Percentiles rank a stretch among this genome's conserved stretches.
Evolutionary conservation across 768 basidiomycete species (phyloP).

Genomic region (Mycena metata): DNA sequence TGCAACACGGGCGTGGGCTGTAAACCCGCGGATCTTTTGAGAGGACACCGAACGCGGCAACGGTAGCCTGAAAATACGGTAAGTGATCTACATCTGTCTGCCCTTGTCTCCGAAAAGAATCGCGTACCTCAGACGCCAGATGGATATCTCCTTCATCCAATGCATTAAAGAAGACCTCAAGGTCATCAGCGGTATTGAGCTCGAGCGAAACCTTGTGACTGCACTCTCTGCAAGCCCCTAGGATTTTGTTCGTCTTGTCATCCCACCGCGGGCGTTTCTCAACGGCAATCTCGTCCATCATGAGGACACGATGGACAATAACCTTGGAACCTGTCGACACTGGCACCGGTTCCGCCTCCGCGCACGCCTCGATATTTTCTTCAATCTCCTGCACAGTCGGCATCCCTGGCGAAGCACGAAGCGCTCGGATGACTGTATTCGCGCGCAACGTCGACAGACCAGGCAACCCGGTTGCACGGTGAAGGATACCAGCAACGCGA

Average conservation of each 20-base stretch:
- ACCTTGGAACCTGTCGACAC: background rate
- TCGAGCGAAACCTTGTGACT: slow-evolving; percentile 4
- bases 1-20: slow-evolving; percentile 1
- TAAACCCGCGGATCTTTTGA: slow-evolving; percentile 9
- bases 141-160: background rate
- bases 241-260: slow-evolving; percentile 10
- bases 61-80: slow-evolving; percentile 4
- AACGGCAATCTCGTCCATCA: slow-evolving; percentile 19
- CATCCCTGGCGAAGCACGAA: slow-evolving; percentile 3
- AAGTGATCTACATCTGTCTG: background rate
- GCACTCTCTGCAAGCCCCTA: background rate
- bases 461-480: slow-evolving; percentile 7
- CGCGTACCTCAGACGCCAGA: slow-evolving; percentile 20
- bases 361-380: slow-evolving; percentile 6
- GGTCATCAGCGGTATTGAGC: slow-evolving; percentile 15
- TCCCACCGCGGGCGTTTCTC: slow-evolving; percentile 17
- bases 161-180: background rate
- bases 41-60: slow-evolving; percentile 3
- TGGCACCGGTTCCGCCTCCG: slow-evolving; percentile 2
- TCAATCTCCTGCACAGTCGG: slow-evolving; percentile 1
- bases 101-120: background rate
- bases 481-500: slow-evolving; percentile 3
- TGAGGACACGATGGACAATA: slow-evolving; percentile 7
- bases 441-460: slow-evolving; percentile 1
- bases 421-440: background rate